Evolutionary conservation across 345 rosid species (phyloP), one percentile per base, ranked within the genome.

Genomic region (Lepidium didymum): DNA sequence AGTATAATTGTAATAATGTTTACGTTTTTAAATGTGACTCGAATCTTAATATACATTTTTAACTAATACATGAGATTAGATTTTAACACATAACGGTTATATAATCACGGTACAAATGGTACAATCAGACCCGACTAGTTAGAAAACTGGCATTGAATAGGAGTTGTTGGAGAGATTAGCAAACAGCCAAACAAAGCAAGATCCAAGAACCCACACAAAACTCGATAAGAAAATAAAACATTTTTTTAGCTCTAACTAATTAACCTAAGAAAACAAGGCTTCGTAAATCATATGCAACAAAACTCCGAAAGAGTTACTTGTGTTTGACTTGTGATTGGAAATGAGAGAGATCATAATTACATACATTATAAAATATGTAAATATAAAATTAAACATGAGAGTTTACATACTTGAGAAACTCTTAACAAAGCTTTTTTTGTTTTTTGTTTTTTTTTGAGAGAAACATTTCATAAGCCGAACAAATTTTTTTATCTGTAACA

Each of bases 361-460:
- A 51, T n/a, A 69, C 61, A 51, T 70, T 14, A 61, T 61, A 52
- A 35, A 42, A 42, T 42, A 61, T 42, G 61, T 41, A 60, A 41
- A 13, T 29, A 61, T 2, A 52, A 33, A 34, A 19, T 34, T 61
- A 33, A 42, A 43, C 41, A 41, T 8, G 36, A 63, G 54, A 47
- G 45, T 62, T 45, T 14, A 38, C 0, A 41, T 13, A 8, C 10
- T 64, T n/a, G 3, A 7, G 12, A 61, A 55, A 51, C 34, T 4
- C 5, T 50, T 58, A 56, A 56, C 38, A 65, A 56, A 71, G 56
- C 50, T 13, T 4, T 57, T 47, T 35, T 44, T 23, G 3, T 3
- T 42, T 25, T 43, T 18, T 18, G 7, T 38, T 25, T 38, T 10
- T 42, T 60, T 46, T 45, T 13, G 35, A 69, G 61, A 12, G 49